Base-by-base conservation (phyloP, 164 flowering plant genomes). In the Annona squamosa region DNA sequence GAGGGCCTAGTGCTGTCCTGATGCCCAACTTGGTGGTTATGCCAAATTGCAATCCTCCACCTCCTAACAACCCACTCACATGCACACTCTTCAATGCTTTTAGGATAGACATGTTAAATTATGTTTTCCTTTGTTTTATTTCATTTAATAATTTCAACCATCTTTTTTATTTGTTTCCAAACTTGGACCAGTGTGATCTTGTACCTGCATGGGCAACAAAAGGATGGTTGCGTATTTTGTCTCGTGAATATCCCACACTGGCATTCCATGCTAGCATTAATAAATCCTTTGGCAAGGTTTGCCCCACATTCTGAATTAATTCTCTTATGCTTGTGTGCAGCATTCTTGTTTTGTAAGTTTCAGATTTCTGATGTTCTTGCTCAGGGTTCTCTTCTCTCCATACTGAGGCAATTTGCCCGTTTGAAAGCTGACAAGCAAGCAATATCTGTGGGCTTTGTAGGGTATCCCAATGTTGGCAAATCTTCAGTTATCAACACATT, bases 381-480 rank as follows among this genome's bases (percentile, higher is more conserved):
- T 19, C 82, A 95, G 98, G 97, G 97, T 44, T 91, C 99, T 77
- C 97, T 96, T 56, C 81, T 96, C 48, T 93, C 98, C 2, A 87
- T 96, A 52, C 74, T 96, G 84, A 86, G 98, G 78, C 99, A 96
- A 78, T 96, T 90, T 81, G 81, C 99, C 42, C 97, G 99, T 70
- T 74, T 96, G 73, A 96, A 96, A 75, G 90, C 91, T 82, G 99
- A 96, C 83, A 96, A 92, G 79, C 99, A 96, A 77, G 97, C 97
- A 65, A 93, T 93, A 80, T 93, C 97, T 17, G 99, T 96, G 68
- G 99, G 99, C 70, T 96, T 96, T 83, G 80, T 96, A 81, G 99
- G 99, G 46, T 96, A 96, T 79, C 99, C 99, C 43, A 96, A 96
- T 85, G 99, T 96, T 80, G 99, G 99, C 61, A 96, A 96, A 75